A percentile compares a stretch with the other conserved stretches of the same genome.
Evolutionary conservation across 768 basidiomycete genomes (phyloP).

Genomic region (Boletus insuetus): DNA sequence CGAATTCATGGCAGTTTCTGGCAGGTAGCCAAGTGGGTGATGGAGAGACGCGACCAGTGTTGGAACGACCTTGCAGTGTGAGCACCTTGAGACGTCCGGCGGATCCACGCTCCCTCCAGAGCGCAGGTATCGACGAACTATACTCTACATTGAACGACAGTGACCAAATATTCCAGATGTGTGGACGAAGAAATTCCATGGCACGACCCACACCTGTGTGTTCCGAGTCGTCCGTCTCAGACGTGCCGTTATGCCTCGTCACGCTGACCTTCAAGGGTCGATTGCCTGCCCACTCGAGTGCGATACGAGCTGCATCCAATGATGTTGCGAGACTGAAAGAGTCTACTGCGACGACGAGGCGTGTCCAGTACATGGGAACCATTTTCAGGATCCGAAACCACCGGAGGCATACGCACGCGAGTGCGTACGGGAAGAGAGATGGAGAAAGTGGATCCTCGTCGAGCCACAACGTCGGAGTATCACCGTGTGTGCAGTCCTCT

Average conservation of each 20-base stretch:
- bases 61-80: not conserved
- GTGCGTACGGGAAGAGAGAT: conserved; percentile 11
- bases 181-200: conserved; percentile 5
- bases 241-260: not conserved
- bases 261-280: conserved; percentile 4
- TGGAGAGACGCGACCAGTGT: not conserved
- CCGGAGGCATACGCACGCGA: conserved; percentile 4
- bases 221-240: conserved; percentile 2
- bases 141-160: conserved; percentile 7
- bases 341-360: conserved; percentile 5
- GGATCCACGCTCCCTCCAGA: conserved; percentile 7
- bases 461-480: not conserved
- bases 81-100: conserved; percentile 2
- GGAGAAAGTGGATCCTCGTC: conserved; percentile 4
- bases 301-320: not conserved
- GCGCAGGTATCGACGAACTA: not conserved
- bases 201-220: not conserved
- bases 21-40: not conserved
- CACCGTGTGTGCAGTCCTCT: not conserved
- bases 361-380: conserved; percentile 8
- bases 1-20: not conserved
- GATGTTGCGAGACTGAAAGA: not conserved
- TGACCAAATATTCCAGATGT: conserved; percentile 1
- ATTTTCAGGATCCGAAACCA: conserved; percentile 6
- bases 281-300: conserved; percentile 3